Evolutionary conservation across 1,139 yeast species (phyloP).

Genomic region (Suhomyces bribrorum): DNA sequence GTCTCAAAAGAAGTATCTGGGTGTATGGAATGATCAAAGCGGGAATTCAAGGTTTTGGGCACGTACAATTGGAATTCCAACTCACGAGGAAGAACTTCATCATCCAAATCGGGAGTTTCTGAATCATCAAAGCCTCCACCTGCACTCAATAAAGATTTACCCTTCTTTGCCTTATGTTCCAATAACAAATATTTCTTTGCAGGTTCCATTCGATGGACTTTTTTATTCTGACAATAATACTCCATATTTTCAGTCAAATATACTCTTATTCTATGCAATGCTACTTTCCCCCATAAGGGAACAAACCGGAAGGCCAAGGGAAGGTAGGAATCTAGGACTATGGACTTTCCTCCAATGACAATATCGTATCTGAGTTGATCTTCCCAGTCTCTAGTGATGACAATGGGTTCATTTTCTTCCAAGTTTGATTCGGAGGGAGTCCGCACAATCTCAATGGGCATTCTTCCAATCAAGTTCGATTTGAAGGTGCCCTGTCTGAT

Average conservation of each 20-base stretch:
- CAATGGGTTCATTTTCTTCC: slow-evolving; percentile 92
- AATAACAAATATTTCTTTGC: slow-evolving; percentile 72
- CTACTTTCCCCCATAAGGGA: slow-evolving; percentile 81
- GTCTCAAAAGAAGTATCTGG: slow-evolving; percentile 80
- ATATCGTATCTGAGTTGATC: slow-evolving; percentile 87
- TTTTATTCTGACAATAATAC: slow-evolving; percentile 80
- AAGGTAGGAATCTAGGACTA: slow-evolving; percentile 76
- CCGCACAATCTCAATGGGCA: slow-evolving; percentile 69
- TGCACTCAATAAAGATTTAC: slow-evolving; percentile 39
- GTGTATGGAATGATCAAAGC: slow-evolving; percentile 51
- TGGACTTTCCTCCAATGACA: slow-evolving; percentile 82
- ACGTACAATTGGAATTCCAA: slow-evolving; percentile 81
- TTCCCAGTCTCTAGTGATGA: slow-evolving; percentile 91
- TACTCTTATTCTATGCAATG: slow-evolving; percentile 80
- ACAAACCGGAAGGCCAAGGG: slow-evolving; percentile 84
- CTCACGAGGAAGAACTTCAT: slow-evolving; percentile 56
- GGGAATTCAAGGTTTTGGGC: slow-evolving; percentile 60
- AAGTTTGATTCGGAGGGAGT: slow-evolving; percentile 75
- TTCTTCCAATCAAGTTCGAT: slow-evolving; percentile 63
- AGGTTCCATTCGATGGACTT: slow-evolving; percentile 92
- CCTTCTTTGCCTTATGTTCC: slow-evolving; percentile 73
- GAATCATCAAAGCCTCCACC: slow-evolving; percentile 22
- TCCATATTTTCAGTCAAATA: slow-evolving; percentile 87
- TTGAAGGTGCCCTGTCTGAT: slow-evolving; percentile 86
- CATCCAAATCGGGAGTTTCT: slow-evolving; percentile 32